Conservation (phyloP, 2,329 filamentous ascomycete species). For the Fusarium humuli region DNA sequence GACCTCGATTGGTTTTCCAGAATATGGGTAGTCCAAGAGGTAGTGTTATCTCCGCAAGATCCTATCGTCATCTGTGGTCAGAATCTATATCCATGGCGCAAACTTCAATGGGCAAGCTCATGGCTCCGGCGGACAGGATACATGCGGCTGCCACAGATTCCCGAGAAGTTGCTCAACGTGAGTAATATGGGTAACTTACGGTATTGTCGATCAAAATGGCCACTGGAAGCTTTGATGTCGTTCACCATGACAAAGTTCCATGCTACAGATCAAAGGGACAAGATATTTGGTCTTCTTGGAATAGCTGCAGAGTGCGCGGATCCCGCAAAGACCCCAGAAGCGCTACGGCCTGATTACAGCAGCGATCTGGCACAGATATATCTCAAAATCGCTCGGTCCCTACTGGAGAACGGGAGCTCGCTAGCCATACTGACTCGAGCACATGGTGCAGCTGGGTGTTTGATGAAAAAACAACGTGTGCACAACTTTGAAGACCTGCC, state of each 20-base stretch:
- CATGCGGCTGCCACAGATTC: background rate
- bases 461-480: background rate
- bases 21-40: background rate
- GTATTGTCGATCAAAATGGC: background rate
- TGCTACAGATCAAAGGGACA: conserved; percentile 4
- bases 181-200: background rate
- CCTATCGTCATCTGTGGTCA: background rate
- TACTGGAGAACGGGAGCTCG: background rate
- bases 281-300: background rate
- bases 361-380: background rate
- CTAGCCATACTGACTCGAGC: background rate
- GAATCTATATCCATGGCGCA: background rate
- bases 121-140: background rate
- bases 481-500: background rate
- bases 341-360: background rate
- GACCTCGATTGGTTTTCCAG: background rate
- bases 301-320: background rate
- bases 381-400: background rate
- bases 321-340: background rate
- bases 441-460: background rate
- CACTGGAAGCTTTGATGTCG: conserved; percentile 7
- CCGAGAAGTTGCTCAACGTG: background rate
- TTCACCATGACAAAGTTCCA: conserved; percentile 4
- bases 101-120: background rate
- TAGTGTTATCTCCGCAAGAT: background rate